These are phyloP conservation scores for Tubosaeta sp. DNA, from an alignment of 768 basidiomycete genomes.

Conservation along the genomic window DNA sequence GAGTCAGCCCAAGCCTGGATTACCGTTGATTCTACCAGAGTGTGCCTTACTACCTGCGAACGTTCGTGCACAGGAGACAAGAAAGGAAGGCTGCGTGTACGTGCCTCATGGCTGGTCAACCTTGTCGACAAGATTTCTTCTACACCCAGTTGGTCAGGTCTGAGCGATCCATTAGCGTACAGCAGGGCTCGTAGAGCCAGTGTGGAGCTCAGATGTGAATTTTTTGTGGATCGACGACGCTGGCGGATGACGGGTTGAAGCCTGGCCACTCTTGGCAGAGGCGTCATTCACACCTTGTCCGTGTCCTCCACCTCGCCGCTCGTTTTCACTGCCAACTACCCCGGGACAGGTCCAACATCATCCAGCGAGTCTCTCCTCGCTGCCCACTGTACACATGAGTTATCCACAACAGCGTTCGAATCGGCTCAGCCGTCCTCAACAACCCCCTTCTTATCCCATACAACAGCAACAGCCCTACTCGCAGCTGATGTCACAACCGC, in stretches of 20 bases:
- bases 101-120: slow-evolving; percentile 7
- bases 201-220: neutral
- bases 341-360: neutral
- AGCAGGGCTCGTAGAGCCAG: neutral
- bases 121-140: neutral
- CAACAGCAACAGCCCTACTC: slow-evolving; percentile 18
- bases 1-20: no score
- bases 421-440: slow-evolving; percentile 29
- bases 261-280: neutral
- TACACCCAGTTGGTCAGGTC: neutral
- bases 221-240: neutral
- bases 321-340: slow-evolving; percentile 6
- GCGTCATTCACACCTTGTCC: slow-evolving; percentile 9
- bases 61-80: neutral
- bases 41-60: neutral
- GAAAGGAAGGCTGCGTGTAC: slow-evolving; percentile 6
- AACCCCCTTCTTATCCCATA: slow-evolving; percentile 35
- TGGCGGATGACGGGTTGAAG: slow-evolving; percentile 18
- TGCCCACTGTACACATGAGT: slow-evolving; percentile 14
- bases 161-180: neutral
- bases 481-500: slow-evolving; percentile 19
- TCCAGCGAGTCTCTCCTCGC: slow-evolving; percentile 2
- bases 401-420: slow-evolving; percentile 42
- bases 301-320: slow-evolving; percentile 14
- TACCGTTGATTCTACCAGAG: neutral